Evolutionary conservation across 306 rosid genomes (phyloP), one percentile per base, ranked within the genome.

Genomic region (Pterocarpus macrocarpus): DNA sequence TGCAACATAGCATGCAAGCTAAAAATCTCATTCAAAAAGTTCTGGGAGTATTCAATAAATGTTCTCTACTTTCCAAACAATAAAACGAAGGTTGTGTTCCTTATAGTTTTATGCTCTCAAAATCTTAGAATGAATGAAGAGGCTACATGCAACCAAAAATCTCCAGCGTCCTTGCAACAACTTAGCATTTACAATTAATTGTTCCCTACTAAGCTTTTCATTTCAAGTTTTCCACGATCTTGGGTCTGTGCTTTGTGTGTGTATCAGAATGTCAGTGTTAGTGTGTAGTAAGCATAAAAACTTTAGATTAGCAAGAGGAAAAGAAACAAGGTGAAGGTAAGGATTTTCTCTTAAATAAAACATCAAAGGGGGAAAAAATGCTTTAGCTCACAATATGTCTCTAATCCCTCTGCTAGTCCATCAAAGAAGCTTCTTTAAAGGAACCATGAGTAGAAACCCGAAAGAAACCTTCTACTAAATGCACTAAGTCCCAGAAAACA

Each of bases 11-110:
- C 33, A 55, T 9, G 45, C 58, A 77, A 22, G 5, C 13, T 6
- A 65, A n/a, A 41, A 72, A 44, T 52, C 39, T 28, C 28, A 9
- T 75, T 68, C 68, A 65, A 76, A 13, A 56, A 69, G 13, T 47
- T 47, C 45, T 2, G 50, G 28, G 34, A 15, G 61, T 47, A 59
- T 45, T n/a, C 32, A 8, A 68, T 56, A 41, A 58, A 79, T 79
- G 35, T 45, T 5, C 64, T 49, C 65, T 57, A 8, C 41, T 71
- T 47, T 63, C 38, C 50, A 49, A 35, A 33, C 44, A 50, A 73
- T 1, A 0, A 62, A 13, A 50, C 57, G 7, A 5, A 71, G 39
- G 52, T 16, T 71, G 49, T 52, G 64, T 57, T 57, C 56, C 12
- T 57, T 32, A 35, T 30, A 59, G 49, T 58, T 79, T 59, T 16